These are phyloP conservation scores for Oryza meridionalis DNA, from an alignment of 176 grass and related monocot genomes.

Conservation along the genomic window DNA sequence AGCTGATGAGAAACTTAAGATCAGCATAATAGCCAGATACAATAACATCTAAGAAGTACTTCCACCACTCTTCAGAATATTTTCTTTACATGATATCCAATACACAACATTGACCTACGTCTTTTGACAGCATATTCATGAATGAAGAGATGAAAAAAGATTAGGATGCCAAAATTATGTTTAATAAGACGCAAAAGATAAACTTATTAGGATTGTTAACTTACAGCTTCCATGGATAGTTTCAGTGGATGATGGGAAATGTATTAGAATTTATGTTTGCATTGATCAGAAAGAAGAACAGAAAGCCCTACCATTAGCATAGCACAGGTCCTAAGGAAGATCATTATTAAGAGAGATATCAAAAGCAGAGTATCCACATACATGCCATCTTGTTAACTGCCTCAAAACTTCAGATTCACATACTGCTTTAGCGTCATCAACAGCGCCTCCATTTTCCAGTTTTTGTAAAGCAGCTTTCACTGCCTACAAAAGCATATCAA, in stretches of 20 bases:
- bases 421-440: conserved; percentile 75
- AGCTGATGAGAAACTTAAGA: not conserved
- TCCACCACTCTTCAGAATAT: not conserved
- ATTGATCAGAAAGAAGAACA: not conserved
- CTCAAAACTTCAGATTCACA: conserved; percentile 76
- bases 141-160: not conserved
- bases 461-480: conserved; percentile 60
- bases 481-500: conserved; percentile 49
- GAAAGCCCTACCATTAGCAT: conserved; percentile 5
- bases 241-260: not conserved
- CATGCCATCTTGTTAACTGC: conserved; percentile 70
- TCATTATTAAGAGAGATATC: not conserved
- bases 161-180: not conserved
- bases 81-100: not conserved
- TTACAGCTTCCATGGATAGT: not conserved
- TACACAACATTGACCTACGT: not conserved
- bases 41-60: not conserved
- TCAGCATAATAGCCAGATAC: not conserved
- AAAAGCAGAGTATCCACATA: conserved; percentile 36
- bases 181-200: not conserved
- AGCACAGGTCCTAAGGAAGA: not conserved
- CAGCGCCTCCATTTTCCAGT: conserved; percentile 51
- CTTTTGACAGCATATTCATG: not conserved
- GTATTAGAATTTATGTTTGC: not conserved
- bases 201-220: not conserved